A percentile compares a stretch with the other conserved stretches of the same genome.
Evolutionary conservation across 1,284 basidiomycete genomes (phyloP).

Genomic region (Neolentinus lepideus): DNA sequence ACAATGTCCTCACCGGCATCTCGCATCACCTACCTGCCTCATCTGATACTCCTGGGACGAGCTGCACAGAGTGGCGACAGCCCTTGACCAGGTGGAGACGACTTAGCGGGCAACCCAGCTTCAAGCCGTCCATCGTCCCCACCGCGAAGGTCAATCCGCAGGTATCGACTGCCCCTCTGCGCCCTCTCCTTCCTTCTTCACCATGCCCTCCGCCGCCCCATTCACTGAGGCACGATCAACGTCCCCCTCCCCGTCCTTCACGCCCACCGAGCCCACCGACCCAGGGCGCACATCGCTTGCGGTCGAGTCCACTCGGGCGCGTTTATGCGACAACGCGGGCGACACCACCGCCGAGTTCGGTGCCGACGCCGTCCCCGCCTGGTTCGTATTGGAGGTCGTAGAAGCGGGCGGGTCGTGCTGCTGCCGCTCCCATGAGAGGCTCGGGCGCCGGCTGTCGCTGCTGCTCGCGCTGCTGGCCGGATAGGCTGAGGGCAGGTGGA

Average conservation of each 20-base stretch:
- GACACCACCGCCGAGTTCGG: background rate
- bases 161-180: background rate
- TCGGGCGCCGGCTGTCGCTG: background rate
- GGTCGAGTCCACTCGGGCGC: background rate
- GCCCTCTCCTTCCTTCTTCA: background rate
- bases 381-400: background rate
- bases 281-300: background rate
- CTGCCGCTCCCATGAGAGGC: conserved; percentile 1
- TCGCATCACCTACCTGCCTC: no score
- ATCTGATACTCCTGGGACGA: no score
- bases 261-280: background rate
- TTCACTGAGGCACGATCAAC: background rate
- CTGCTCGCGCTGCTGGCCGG: background rate
- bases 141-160: background rate
- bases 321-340: background rate
- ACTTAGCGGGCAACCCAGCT: background rate
- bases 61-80: no score
- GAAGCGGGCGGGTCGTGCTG: background rate
- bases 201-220: background rate
- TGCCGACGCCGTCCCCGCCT: background rate
- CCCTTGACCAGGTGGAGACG: no score
- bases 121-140: background rate
- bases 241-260: background rate
- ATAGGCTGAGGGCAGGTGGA: background rate
- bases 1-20: no score